These are phyloP conservation scores for Leccinum rimulosum DNA, from an alignment of 768 basidiomycete species.

Conservation along the genomic window DNA sequence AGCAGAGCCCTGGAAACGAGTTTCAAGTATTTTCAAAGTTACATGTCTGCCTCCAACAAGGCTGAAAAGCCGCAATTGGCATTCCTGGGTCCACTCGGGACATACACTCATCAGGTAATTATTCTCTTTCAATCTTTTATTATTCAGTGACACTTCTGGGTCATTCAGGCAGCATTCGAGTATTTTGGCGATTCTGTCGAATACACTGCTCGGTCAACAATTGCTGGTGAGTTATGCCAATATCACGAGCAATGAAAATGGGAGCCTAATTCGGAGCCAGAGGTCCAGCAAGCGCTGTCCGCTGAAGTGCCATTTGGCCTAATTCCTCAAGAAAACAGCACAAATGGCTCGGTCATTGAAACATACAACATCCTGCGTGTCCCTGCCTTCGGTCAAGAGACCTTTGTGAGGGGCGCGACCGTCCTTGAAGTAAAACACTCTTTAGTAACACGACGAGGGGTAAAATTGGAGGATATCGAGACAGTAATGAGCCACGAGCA, in stretches of 20 bases:
- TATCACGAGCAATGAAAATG: background rate
- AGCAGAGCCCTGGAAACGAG: constrained; percentile 1
- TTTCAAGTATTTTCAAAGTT: constrained; percentile 8
- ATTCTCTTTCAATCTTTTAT: background rate
- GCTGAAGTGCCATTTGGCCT: constrained; percentile 48
- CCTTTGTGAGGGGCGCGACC: constrained; percentile 59
- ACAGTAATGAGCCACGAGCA: constrained; percentile 78
- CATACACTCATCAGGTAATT: constrained; percentile 64
- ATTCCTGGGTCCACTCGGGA: constrained; percentile 67
- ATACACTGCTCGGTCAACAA: constrained; percentile 42
- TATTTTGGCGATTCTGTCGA: constrained; percentile 43
- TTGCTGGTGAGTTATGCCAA: constrained; percentile 35
- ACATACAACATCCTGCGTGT: constrained; percentile 64
- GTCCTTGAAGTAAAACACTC: constrained; percentile 65
- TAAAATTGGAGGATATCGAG: constrained; percentile 51
- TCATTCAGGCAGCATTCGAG: constrained; percentile 44
- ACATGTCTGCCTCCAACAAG: constrained; percentile 7
- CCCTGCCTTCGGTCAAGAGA: constrained; percentile 35
- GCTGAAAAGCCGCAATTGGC: constrained; percentile 36
- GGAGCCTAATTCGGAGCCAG: constrained; percentile 35
- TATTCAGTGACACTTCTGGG: constrained; percentile 19
- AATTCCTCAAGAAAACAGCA: constrained; percentile 81
- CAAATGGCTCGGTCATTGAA: constrained; percentile 70
- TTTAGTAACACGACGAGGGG: constrained; percentile 60
- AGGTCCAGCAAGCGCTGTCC: constrained; percentile 55